Evolutionary conservation across 208 protist genomes (phyloP).

Genomic region (Kentomonas sorsogonicus): DNA sequence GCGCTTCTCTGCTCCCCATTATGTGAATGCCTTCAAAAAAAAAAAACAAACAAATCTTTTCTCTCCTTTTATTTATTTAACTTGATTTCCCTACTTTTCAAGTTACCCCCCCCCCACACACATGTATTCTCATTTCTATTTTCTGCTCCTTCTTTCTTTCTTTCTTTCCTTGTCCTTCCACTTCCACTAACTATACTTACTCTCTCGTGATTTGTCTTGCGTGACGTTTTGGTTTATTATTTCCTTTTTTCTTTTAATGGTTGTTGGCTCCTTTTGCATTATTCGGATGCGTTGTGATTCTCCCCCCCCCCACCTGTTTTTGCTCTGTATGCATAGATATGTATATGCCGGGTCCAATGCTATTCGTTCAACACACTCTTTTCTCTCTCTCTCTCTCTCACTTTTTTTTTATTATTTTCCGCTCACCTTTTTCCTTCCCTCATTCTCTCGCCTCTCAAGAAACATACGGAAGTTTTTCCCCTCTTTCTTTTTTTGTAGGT

Average conservation of each 20-base stretch:
- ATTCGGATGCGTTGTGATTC: no score
- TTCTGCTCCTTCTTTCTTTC: not conserved
- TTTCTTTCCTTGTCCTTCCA: not conserved
- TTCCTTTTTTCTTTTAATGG: no score
- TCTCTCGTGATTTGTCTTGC: no score
- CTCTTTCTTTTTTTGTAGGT: not conserved
- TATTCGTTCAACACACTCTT: no score
- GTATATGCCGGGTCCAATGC: no score
- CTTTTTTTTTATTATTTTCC: constrained; percentile 3
- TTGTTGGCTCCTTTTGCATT: no score
- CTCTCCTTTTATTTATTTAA: not conserved
- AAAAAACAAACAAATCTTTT: constrained; percentile 1
- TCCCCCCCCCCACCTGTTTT: no score
- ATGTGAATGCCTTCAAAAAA: constrained; percentile 9
- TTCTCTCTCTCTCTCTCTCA: no score
- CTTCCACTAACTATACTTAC: no score
- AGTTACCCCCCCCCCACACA: not conserved
- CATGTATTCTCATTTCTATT: not conserved
- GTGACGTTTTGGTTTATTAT: no score
- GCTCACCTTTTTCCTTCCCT: not conserved
- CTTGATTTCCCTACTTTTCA: not conserved
- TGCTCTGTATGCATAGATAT: no score
- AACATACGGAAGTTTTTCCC: not conserved
- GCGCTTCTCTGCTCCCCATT: not conserved
- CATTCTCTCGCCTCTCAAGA: not conserved